Base-by-base conservation (phyloP, 2,329 filamentous ascomycete species). In the Dichotomopilus funicola region DNA sequence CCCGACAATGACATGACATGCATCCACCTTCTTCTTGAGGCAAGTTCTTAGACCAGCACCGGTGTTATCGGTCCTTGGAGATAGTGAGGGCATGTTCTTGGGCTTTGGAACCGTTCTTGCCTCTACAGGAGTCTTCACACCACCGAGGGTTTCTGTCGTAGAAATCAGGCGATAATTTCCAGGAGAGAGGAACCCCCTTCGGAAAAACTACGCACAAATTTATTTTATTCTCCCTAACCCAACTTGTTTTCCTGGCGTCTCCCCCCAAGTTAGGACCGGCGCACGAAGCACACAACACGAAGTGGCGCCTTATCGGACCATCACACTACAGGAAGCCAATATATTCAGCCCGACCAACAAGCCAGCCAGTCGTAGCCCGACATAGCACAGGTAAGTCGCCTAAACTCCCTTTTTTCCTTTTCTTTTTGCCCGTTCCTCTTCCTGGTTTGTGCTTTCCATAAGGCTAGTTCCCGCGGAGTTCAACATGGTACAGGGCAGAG, bases 301-400 rank as follows among this genome's bases (percentile, higher is more conserved):
- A 56, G 44, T 51, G 43, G 49, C 48, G 48, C n/a, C 19, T 49
- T 11, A 31, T 27, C 31, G 38, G 33, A n/a, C 37, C 11, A 44
- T 56, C 53, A 56, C 54, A 56, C 54, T 45, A 36, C 49, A 56
- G 54, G 44, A 53, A 49, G 33, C 40, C 45, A 56, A 45, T 49
- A 27, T 45, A 46, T 36, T 40, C n/a, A 27, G 19, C 5, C 12
- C 36, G 10, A 34, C 41, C 45, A 40, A 9, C 46, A n/a, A n/a
- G n/a, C n/a, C n/a, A 8, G 6, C 12, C n/a, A 34, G n/a, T 12
- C 47, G 27, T 49, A 13, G 19, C 19, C 19, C 9, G 19, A n/a
- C 27, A 44, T 44, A 54, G 38, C 44, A 49, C 46, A 49, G 40
- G 46, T 44, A 44, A 33, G 3, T 44, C 44, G 19, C 52, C 46